These are phyloP conservation scores for Berberis vulgaris DNA, from an alignment of 164 flowering plant genomes.

Conservation along the genomic window DNA sequence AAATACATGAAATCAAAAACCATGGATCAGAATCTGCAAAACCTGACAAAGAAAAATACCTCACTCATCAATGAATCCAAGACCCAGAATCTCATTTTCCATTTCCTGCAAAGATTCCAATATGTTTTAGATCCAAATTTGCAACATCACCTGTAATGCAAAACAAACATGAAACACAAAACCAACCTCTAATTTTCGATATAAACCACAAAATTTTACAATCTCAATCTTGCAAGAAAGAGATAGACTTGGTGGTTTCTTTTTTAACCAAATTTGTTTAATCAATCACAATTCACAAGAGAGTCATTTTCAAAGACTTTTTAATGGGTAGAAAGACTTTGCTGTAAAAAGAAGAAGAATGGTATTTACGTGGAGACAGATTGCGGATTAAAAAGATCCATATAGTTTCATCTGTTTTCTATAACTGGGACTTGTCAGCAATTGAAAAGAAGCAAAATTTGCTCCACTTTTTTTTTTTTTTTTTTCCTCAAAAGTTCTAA, in stretches of 20 bases:
- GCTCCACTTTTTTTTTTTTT: background rate
- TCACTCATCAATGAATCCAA: too few species aligned
- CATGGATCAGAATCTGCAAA: constrained; percentile 4
- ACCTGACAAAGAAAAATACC: too few species aligned
- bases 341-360: constrained; percentile 1
- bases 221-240: constrained; percentile 18
- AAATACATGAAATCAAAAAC: background rate
- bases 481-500: background rate
- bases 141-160: too few species aligned
- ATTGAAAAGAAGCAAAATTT: constrained; percentile 2
- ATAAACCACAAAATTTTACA: too few species aligned
- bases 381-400: background rate
- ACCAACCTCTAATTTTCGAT: too few species aligned
- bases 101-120: too few species aligned
- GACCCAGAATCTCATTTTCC: too few species aligned
- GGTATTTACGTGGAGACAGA: background rate
- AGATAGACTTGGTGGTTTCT: constrained; percentile 18
- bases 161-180: too few species aligned
- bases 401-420: background rate
- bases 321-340: constrained; percentile 8
- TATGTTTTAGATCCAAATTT: too few species aligned
- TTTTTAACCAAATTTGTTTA: background rate
- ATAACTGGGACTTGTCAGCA: constrained; percentile 12
- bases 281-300: constrained; percentile 14
- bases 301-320: constrained; percentile 41